Percentiles rank a stretch among this genome's conserved stretches.
Conservation (phyloP, 441 rosid genomes). For the Flueggea neowawraea region DNA sequence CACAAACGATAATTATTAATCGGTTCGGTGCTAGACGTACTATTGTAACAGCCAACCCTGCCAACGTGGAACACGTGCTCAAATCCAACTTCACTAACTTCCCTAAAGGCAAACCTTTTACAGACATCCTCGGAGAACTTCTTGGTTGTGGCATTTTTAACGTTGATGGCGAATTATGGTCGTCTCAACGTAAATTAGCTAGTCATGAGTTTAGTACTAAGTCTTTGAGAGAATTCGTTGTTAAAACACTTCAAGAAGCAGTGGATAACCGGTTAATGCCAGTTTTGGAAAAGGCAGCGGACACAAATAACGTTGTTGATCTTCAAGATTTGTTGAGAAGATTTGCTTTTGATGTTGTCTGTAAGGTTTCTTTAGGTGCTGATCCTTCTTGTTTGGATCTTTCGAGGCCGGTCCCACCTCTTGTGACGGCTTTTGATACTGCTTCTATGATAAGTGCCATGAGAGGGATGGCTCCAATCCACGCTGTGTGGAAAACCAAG, state of each 20-base stretch:
- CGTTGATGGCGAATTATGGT: conserved; percentile 75
- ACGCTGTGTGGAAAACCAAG: conserved; percentile 61
- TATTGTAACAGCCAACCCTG: conserved; percentile 60
- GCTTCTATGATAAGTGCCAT: conserved; percentile 64
- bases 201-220: conserved; percentile 76
- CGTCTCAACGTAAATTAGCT: conserved; percentile 60
- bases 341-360: conserved; percentile 42
- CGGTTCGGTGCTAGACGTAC: conserved; percentile 64
- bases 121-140: conserved; percentile 71
- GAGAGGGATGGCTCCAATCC: conserved; percentile 53
- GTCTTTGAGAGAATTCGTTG: conserved; percentile 49
- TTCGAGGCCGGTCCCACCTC: conserved; percentile 27
- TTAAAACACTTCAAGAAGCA: conserved; percentile 42
- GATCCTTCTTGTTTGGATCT: conserved; percentile 46
- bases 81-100: conserved; percentile 57
- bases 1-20: conserved; percentile 43
- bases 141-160: conserved; percentile 78
- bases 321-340: conserved; percentile 66
- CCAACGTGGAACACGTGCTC: conserved; percentile 70
- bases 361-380: conserved; percentile 44
- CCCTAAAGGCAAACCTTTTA: conserved; percentile 79
- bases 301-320: conserved; percentile 27
- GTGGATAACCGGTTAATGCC: conserved; percentile 50
- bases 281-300: conserved; percentile 32
- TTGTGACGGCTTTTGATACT: conserved; percentile 53